These are phyloP conservation scores for Leavenworthia alabamica DNA, from an alignment of 345 rosid species.

Conservation along the genomic window DNA sequence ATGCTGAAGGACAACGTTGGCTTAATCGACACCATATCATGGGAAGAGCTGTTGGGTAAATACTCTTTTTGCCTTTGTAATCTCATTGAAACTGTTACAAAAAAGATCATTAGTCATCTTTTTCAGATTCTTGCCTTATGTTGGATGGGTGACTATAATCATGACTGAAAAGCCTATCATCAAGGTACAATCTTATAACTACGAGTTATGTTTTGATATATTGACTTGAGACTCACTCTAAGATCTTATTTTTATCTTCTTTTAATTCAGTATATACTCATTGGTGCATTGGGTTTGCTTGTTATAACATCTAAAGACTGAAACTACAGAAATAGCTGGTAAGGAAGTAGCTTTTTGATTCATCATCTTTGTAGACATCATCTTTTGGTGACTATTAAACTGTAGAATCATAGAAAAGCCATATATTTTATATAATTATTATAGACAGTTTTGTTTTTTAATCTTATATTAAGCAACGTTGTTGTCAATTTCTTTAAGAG, in stretches of 20 bases:
- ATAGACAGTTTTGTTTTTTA: not conserved
- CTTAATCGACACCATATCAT: constrained; percentile 55
- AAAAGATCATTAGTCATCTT: not conserved
- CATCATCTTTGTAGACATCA: not conserved
- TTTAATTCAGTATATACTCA: constrained; percentile 50
- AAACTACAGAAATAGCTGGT: not conserved
- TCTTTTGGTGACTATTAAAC: not conserved
- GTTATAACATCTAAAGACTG: constrained; percentile 59
- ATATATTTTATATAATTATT: not conserved
- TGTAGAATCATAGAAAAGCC: constrained; percentile 7
- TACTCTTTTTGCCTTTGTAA: not conserved
- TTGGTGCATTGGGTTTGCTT: constrained; percentile 55
- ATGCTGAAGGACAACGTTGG: constrained; percentile 63
- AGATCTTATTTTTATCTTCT: not conserved
- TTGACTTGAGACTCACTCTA: not conserved
- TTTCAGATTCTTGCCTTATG: constrained; percentile 68
- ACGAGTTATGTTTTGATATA: not conserved
- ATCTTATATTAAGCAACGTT: not conserved
- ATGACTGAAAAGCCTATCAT: constrained; percentile 68
- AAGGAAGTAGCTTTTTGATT: constrained; percentile 2
- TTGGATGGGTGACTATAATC: constrained; percentile 74
- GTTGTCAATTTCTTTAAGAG: not conserved
- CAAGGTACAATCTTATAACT: constrained; percentile 46
- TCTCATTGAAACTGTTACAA: not conserved
- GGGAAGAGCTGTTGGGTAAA: constrained; percentile 84